phyloP scores from a whole-genome alignment of 345 rosid genomes.

The Eutrema heterophyllum region DNA sequence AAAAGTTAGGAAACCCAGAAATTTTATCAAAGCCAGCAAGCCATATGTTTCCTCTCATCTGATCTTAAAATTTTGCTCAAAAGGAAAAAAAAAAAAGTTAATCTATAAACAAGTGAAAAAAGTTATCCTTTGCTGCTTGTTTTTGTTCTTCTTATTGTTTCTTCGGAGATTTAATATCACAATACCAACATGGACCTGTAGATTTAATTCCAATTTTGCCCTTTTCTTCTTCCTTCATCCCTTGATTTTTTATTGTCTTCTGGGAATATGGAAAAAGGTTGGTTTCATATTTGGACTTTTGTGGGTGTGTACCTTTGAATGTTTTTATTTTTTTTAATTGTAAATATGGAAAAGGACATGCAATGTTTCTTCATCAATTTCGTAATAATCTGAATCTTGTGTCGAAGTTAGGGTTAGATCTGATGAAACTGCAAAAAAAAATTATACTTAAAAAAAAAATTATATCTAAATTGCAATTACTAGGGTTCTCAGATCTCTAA shows the following conservation, averaged over 20 bases:
- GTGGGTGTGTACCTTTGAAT: conserved; percentile 29
- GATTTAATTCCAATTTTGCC: conserved; percentile 39
- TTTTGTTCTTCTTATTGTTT: conserved; percentile 3
- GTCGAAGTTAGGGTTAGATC: conserved; percentile 43
- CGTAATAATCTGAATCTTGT: conserved; percentile 26
- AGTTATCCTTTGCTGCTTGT: not conserved
- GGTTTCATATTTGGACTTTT: conserved; percentile 35
- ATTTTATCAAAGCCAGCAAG: conserved; percentile 7
- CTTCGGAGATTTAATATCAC: not conserved
- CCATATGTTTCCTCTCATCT: conserved; percentile 16
- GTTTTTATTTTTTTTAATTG: not conserved
- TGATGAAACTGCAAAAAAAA: conserved; percentile 23
- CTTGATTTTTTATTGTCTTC: conserved; percentile 20
- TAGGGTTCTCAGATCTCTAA: conserved; percentile 23
- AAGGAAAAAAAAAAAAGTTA: not conserved
- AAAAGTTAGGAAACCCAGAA: conserved; percentile 13
- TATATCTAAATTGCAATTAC: not conserved
- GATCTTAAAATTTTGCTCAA: not conserved
- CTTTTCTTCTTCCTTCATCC: conserved; percentile 31
- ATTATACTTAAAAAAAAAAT: not conserved
- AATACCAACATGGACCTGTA: conserved; percentile 20
- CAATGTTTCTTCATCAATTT: conserved; percentile 18
- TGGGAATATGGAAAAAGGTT: conserved; percentile 27
- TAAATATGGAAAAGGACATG: conserved; percentile 23
- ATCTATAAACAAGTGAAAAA: not conserved